Conservation (phyloP, 2,329 filamentous ascomycete genomes). For the Aureobasidium mangrovei region DNA sequence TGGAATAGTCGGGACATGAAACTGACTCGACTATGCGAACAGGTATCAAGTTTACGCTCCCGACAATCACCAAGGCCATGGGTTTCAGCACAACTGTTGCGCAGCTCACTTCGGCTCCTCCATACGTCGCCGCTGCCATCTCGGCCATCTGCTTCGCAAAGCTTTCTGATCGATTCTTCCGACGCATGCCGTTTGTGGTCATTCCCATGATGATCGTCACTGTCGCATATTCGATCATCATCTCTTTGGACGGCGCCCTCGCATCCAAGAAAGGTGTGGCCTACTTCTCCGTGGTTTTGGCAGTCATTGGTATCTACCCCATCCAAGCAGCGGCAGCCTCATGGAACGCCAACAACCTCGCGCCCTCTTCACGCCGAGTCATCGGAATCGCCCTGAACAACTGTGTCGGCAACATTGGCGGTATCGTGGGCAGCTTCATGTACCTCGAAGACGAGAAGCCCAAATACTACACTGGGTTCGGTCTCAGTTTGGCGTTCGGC, state of each 20-base stretch:
- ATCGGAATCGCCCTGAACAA: conserved; percentile 34
- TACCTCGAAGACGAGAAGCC: conserved; percentile 19
- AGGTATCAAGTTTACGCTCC: background rate
- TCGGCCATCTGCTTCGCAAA: conserved; percentile 22
- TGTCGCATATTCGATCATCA: conserved; percentile 17
- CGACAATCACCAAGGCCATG: conserved; percentile 16
- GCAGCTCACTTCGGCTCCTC: conserved; percentile 22
- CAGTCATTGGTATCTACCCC: conserved; percentile 24
- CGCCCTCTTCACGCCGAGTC: conserved; percentile 28
- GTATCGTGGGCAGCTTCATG: conserved; percentile 34
- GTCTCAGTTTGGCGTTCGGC: background rate
- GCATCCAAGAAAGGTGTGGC: conserved; percentile 1
- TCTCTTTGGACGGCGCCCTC: background rate
- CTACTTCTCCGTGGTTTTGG: conserved; percentile 24
- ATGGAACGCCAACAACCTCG: conserved; percentile 27
- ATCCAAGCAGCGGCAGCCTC: conserved; percentile 22
- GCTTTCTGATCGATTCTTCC: conserved; percentile 21
- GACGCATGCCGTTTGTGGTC: conserved; percentile 26
- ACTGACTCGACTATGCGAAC: conserved; percentile 6
- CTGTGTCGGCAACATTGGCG: conserved; percentile 33
- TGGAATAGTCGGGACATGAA: conserved; percentile 40
- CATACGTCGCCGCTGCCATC: conserved; percentile 25
- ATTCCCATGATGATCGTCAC: conserved; percentile 32
- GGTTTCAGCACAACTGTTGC: conserved; percentile 19
- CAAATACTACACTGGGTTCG: background rate